Base-by-base conservation (phyloP, 768 basidiomycete species). In the Fomitopsis pulvina region DNA sequence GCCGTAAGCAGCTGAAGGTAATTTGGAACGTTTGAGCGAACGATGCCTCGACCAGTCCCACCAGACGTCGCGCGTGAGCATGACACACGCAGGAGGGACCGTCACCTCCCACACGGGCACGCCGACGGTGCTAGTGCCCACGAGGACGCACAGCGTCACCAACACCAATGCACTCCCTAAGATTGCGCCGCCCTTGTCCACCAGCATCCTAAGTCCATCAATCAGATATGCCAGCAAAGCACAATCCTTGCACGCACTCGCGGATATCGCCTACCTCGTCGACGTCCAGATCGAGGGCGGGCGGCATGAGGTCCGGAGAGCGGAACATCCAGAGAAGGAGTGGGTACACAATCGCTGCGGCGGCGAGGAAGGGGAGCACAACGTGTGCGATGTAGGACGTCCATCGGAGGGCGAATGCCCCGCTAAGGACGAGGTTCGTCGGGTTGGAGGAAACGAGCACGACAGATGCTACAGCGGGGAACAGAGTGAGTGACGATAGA, bases 381-480 rank as follows among this genome's bases (percentile, higher is more conserved):
- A 86, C 80, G 67, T 92, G 92, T 0, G 85, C 87, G 0, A 87
- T 88, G 66, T 87, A 93, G 0, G 80, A 79, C 8, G 79, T 77
- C 54, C 89, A 88, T 43, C 86, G 84, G 41, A 95, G 74, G 3
- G 71, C 62, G 63, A 96, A 92, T 0, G 91, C 90, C 47, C 90
- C 91, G 44, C 90, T 87, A 21, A 96, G 81, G 41, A 98, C 87
- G 20, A 96, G 83, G 60, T 97, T 98, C 1, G 95, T 98, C 1
- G 90, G 92, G 61, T 97, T 98, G 0, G 87, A 87, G 2, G 92
- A 85, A 43, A 96, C 90, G 6, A 81, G 69, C 0, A 79, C 70
- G 16, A 73, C 74, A 16, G 73, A 75, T 6, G 75, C 78, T 68
- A 47, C n/a, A n/a, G 50, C 9, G 43, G 8, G 24, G 20, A 43